Evolutionary conservation across 148 eudicot genomes (phyloP).

Genomic region (Persicaria tinctoria): DNA sequence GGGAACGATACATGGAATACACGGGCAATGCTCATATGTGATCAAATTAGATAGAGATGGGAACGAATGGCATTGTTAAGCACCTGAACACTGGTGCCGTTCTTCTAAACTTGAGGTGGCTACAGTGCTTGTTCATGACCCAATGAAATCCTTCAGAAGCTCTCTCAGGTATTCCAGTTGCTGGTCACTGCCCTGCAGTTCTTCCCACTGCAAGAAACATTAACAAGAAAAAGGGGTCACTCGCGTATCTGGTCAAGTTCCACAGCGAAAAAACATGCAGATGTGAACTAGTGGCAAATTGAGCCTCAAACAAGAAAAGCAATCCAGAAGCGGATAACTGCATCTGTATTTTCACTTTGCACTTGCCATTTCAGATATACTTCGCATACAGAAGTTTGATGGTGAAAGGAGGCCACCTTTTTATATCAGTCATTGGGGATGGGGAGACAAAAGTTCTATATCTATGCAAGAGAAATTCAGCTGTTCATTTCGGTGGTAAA

Average conservation of each 20-base stretch:
- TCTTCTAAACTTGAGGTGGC: not conserved
- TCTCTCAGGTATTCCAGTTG: constrained; percentile 66
- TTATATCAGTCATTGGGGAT: not conserved
- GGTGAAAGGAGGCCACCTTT: not conserved
- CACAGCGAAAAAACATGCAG: not conserved
- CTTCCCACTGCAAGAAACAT: constrained; percentile 60
- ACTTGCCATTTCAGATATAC: not conserved
- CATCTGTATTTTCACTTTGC: not conserved
- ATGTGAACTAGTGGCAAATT: not conserved
- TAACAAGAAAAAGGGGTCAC: not conserved
- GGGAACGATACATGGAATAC: not conserved
- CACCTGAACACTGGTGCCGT: not conserved
- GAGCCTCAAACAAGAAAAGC: not conserved
- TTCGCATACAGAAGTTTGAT: not conserved
- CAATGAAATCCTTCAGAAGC: constrained; percentile 45
- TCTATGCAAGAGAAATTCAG: not conserved
- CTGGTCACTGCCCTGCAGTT: constrained; percentile 63
- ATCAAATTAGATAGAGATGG: not conserved
- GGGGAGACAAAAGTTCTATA: not conserved
- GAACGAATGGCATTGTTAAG: constrained; percentile 1
- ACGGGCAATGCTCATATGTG: not conserved
- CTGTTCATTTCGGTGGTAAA: not conserved
- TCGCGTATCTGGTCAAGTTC: not conserved
- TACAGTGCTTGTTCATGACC: constrained; percentile 3
- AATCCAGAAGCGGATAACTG: not conserved